Evolutionary conservation across 192 early-diverging fungal species (phyloP).

Genomic region (Podila horticola): DNA sequence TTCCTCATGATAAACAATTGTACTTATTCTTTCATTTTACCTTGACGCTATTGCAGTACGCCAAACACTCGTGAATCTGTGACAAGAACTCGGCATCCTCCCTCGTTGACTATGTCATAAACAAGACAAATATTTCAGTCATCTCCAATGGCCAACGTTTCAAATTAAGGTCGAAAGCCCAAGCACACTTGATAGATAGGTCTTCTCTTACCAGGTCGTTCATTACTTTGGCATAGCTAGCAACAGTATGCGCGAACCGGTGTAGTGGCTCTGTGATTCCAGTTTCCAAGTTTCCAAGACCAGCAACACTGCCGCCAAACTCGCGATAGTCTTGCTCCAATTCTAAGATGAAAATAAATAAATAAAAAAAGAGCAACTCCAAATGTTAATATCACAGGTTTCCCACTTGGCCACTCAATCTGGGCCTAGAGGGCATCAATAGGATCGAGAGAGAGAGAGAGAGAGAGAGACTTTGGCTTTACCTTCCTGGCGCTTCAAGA

Average conservation of each 20-base stretch:
- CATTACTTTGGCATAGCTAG: slow-evolving; percentile 73
- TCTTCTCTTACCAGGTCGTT: slow-evolving; percentile 68
- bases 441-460: too few relatives aligned
- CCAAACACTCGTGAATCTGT: slow-evolving; percentile 86
- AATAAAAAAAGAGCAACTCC: slow-evolving; percentile 5
- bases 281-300: slow-evolving; percentile 86
- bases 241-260: slow-evolving; percentile 78
- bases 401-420: background rate
- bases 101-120: slow-evolving; percentile 43
- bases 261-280: slow-evolving; percentile 81
- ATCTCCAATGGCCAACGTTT: too few relatives aligned
- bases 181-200: background rate
- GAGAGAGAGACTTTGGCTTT: background rate
- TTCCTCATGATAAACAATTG: background rate
- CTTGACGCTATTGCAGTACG: slow-evolving; percentile 82
- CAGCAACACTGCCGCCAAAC: slow-evolving; percentile 79
- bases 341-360: slow-evolving; percentile 46
- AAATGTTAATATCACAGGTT: background rate
- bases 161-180: background rate
- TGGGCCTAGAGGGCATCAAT: too few relatives aligned
- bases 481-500: slow-evolving; percentile 72
- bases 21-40: slow-evolving; percentile 34
- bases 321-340: slow-evolving; percentile 82
- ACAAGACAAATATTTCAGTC: background rate
- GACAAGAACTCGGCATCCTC: slow-evolving; percentile 81